Evolutionary conservation across 148 eudicot species (phyloP), one percentile per base, ranked within the genome.

Genomic region (Camellia japonica): DNA sequence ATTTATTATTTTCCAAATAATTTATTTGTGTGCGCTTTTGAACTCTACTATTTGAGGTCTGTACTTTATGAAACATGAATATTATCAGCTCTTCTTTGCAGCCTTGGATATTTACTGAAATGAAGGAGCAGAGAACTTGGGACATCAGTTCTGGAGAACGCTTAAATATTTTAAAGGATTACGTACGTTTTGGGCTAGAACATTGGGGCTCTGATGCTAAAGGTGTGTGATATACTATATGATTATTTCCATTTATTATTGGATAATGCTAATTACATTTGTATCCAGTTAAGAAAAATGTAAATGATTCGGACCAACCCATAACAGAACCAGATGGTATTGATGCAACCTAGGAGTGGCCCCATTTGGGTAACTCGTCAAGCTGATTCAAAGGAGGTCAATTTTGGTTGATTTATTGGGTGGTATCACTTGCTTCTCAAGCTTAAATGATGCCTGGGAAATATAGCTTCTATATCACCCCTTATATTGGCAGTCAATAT

Each of bases 171-270:
- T 76, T 97, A 80, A 97, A 89, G 84, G 94, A 94, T 85, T 97
- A 92, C 81, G 98, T 88, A 10, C 93, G 86, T 30, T 97, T 94
- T 86, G 99, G 99, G 72, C 93, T 97, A 75, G 83, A 97, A 82
- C 99, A 97, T 79, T 97, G 99, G 99, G 99, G 99, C 87, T 94
- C 99, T 73, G 99, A 97, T 79, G 68, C 98, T 59, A 97, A 94
- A 91, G 99, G 99, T 94, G 78, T 60, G 81, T 77, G n/a, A 23
- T 6, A 68, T 51, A 52, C 56, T 12, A n/a, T 51, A 46, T 30
- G 49, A 58, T 73, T 58, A 54, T 68, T n/a, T 67, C 19, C 42
- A n/a, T 58, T 58, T 81, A 2, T 23, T n/a, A 55, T 20, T 43
- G 81, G 59, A 60, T 60, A 20, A 13, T 23, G 60, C 60, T 20